These are phyloP conservation scores for Rhexocercosporidium sp. DNA, from an alignment of 2,329 filamentous ascomycete genomes.

Conservation along the genomic window DNA sequence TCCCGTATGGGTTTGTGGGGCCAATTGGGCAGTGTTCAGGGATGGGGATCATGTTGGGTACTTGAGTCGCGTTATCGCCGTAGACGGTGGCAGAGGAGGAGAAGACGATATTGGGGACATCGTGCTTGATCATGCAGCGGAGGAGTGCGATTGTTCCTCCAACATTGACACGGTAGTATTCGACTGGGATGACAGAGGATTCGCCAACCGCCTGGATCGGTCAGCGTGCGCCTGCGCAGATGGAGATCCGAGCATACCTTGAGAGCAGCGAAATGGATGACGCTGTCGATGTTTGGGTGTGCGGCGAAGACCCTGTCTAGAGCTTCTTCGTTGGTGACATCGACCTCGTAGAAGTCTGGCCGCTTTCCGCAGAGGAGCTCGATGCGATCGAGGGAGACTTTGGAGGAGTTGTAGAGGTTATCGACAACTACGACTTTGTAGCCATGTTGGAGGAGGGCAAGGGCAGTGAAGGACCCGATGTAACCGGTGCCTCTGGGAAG, in stretches of 20 bases:
- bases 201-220: conserved; percentile 83
- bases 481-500: conserved; percentile 87
- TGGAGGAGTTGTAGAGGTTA: conserved; percentile 95
- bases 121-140: conserved; percentile 83
- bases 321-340: conserved; percentile 84
- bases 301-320: conserved; percentile 87
- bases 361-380: conserved; percentile 91
- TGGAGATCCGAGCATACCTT: conserved; percentile 67
- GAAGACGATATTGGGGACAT: conserved; percentile 97
- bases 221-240: conserved; percentile 23
- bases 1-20: conserved; percentile 96
- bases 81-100: conserved; percentile 98
- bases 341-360: conserved; percentile 81
- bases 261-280: conserved; percentile 97
- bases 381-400: conserved; percentile 91
- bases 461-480: conserved; percentile 95
- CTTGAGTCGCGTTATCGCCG: conserved; percentile 86
- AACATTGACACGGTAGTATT: conserved; percentile 98
- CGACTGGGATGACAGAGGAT: conserved; percentile 89
- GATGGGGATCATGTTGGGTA: conserved; percentile 98
- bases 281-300: conserved; percentile 93
- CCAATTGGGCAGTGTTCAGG: conserved; percentile 95
- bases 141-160: conserved; percentile 89
- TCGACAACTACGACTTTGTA: conserved; percentile 98
- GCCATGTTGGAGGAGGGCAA: conserved; percentile 89